These are phyloP conservation scores for Calonectria multiphialidica DNA, from an alignment of 2,329 filamentous ascomycete genomes.

Conservation along the genomic window DNA sequence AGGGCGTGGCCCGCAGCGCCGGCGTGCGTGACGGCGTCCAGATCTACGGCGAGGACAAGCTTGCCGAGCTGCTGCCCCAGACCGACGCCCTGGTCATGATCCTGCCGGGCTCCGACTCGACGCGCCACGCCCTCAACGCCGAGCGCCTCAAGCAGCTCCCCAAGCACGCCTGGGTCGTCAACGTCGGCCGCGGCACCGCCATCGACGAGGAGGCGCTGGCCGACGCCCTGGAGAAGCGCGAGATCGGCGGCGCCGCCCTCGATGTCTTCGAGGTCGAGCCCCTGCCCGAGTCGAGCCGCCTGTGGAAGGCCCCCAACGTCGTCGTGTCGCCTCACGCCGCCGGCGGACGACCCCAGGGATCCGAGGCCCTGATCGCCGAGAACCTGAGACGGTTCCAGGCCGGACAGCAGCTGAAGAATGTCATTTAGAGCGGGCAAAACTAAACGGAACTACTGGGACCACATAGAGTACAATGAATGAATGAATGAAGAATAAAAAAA, in stretches of 20 bases:
- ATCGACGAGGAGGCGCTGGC: constrained; percentile 63
- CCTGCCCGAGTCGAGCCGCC: constrained; percentile 54
- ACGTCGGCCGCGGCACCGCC: constrained; percentile 63
- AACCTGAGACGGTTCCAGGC: constrained; percentile 72
- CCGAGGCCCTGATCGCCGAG: constrained; percentile 69
- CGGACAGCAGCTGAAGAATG: constrained; percentile 70
- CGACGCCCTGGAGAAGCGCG: constrained; percentile 56
- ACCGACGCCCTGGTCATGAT: constrained; percentile 79
- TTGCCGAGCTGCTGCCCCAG: constrained; percentile 64
- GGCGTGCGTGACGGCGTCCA: constrained; percentile 71
- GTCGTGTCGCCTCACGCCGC: constrained; percentile 70
- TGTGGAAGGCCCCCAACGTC: constrained; percentile 65
- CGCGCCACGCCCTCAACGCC: constrained; percentile 65
- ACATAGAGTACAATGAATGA: constrained; percentile 13
- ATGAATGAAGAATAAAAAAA: neutral
- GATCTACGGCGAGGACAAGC: constrained; percentile 66
- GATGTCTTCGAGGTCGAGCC: constrained; percentile 63
- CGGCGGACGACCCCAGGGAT: constrained; percentile 70
- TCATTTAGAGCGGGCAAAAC: constrained; percentile 32
- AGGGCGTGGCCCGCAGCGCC: constrained; percentile 66
- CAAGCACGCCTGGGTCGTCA: constrained; percentile 68
- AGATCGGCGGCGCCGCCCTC: constrained; percentile 62
- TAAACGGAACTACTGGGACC: constrained; percentile 12
- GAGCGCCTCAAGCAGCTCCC: constrained; percentile 66
- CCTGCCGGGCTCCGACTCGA: constrained; percentile 69